Evolutionary conservation across 1,284 basidiomycete genomes (phyloP).

Genomic region (Apiotrichum domesticum): DNA sequence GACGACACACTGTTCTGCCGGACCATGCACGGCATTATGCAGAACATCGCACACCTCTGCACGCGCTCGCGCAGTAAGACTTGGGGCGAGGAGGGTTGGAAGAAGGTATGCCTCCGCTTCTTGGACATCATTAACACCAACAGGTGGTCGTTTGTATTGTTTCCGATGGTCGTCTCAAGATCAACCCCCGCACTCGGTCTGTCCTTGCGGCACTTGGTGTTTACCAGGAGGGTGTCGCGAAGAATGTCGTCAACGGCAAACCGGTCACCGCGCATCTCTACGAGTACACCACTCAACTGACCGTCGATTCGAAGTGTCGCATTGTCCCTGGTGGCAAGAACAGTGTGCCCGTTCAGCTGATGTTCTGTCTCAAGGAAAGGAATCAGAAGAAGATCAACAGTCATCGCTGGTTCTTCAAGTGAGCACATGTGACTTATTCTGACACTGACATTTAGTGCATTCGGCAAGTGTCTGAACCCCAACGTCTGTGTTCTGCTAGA

Average conservation of each 20-base stretch:
- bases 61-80: conserved; percentile 60
- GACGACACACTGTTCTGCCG: conserved; percentile 70
- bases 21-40: conserved; percentile 89
- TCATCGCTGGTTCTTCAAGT: conserved; percentile 79
- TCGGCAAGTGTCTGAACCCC: conserved; percentile 51
- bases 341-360: conserved; percentile 79
- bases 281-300: conserved; percentile 87
- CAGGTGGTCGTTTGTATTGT: conserved; percentile 56
- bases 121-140: conserved; percentile 22
- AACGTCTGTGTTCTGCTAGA: conserved; percentile 93
- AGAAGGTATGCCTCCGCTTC: conserved; percentile 58
- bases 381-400: conserved; percentile 76
- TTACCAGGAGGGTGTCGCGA: conserved; percentile 84
- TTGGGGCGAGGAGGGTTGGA: conserved; percentile 96
- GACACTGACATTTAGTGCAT: conserved; percentile 50
- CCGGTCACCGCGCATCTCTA: conserved; percentile 66
- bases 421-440: conserved; percentile 1
- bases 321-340: conserved; percentile 64
- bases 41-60: conserved; percentile 54
- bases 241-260: conserved; percentile 80
- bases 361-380: conserved; percentile 90
- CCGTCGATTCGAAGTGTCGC: conserved; percentile 70
- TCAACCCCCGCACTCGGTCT: conserved; percentile 75
- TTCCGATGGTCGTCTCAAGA: conserved; percentile 73
- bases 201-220: conserved; percentile 82